Base-by-base conservation (phyloP, 2,329 filamentous ascomycete species). In the Phialophora expanda region DNA sequence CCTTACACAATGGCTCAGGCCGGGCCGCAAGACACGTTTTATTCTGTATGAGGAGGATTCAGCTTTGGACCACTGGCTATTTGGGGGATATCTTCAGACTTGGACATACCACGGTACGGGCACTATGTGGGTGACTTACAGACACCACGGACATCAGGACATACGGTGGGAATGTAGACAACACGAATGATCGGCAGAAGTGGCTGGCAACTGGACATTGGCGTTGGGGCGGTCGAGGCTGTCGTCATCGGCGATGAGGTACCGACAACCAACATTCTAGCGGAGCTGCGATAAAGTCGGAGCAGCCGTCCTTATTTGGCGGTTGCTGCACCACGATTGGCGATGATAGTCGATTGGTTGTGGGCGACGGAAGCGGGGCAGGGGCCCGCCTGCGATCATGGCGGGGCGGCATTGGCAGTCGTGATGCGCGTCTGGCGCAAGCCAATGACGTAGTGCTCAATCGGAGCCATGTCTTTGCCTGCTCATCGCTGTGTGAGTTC, bases 1-100 rank as follows among this genome's bases (percentile, higher is more conserved):
- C 74, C 72, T 53, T 76, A 76, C 66, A 70, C 70, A 14, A 68
- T 69, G 69, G 73, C 74, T 14, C 72, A 73, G 61, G 75, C 71
- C 22, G 70, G 66, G 6, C 71, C 71, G 28, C 60, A 65, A 30
- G 67, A 69, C n/a, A 66, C 65, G 30, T 69, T 64, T 64, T 67
- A 67, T 64, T 6, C 46, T 57, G 67, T 65, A 53, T 69, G 66
- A 61, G 63, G 5, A 34, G 20, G 46, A 9, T 3, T 50, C 22
- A 32, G 26, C 20, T 59, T 50, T 12, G 28, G n/a, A 5, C 14
- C 5, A 32, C 4, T 26, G 24, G 56, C 9, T 22, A 32, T 48
- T 12, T 17, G n/a, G 24, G 20, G 41, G 44, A 46, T 41, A 59
- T 50, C 20, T 48, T 46, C 24, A 26, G 32, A 26, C 28, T 24